Evolutionary conservation across 805 yeast species (phyloP), one percentile per base, ranked within the genome.

Genomic region (Spencermartinsiella europaea): DNA sequence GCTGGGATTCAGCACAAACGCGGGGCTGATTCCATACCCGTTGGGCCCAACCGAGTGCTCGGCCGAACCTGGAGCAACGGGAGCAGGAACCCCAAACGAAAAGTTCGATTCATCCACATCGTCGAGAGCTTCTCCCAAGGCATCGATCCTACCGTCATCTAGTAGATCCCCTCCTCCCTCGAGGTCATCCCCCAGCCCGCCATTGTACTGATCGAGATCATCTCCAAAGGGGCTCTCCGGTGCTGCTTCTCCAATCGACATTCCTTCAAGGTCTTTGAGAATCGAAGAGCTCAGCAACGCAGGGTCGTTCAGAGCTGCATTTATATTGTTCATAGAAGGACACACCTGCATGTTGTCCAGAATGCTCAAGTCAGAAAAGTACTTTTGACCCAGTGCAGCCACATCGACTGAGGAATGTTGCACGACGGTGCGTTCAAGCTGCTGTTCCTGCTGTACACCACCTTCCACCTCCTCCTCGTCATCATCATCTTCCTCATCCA

Each of bases 291-390:
- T 34, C 12, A 46, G 22, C 12, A 52, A 42, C n/a, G 35, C 40
- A n/a, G 62, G 62, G 25, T 58, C 62, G 4, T 68, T 67, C n/a
- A 82, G 68, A 0, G 81, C 87, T 7, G 67, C 65, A 50, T 79
- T 74, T 41, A 86, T 65, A 48, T 81, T 80, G 5, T 66, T 71
- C 52, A 86, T 68, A 0, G 95, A 85, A 0, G 95, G 91, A 53
- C 95, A 85, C 1, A 89, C 69, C 37, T 54, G 55, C 39, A 53
- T 44, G 12, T 43, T 21, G 27, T 56, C 63, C 10, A 55, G 20
- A 15, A 28, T 39, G 4, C 45, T 41, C 27, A 61, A n/a, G 31
- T 57, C 57, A 5, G 61, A 55, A 42, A 64, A 54, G 41, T 45
- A 64, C 21, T 46, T 41, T 19, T 31, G 42, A 12, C 52, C 33